These are phyloP conservation scores for Aspergillus wentii DNA, from an alignment of 495 filamentous ascomycete genomes.

Conservation along the genomic window DNA sequence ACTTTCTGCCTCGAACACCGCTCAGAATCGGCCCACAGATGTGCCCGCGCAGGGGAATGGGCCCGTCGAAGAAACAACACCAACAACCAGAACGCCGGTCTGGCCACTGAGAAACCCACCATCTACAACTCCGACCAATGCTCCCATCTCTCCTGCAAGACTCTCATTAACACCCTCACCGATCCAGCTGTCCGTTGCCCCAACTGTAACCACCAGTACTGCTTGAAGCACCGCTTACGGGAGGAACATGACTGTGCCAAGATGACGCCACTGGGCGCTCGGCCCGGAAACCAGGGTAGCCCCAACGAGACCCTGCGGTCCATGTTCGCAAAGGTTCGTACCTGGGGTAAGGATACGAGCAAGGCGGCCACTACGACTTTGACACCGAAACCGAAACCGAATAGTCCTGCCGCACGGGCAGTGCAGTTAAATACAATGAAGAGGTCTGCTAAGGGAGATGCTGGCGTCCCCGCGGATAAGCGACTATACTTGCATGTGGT, in stretches of 20 bases:
- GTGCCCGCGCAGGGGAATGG: slow-evolving; percentile 81
- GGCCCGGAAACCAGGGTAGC: slow-evolving; percentile 11
- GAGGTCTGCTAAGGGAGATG: slow-evolving; percentile 83
- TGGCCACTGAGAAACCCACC: slow-evolving; percentile 43
- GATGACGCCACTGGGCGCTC: slow-evolving; percentile 61
- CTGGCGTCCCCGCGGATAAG: slow-evolving; percentile 70
- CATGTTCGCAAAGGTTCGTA: slow-evolving; percentile 59
- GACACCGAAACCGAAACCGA: slow-evolving; percentile 54
- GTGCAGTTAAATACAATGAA: slow-evolving; percentile 70
- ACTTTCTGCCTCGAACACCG: slow-evolving; percentile 96
- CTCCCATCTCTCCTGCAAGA: slow-evolving; percentile 73
- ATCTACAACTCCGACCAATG: slow-evolving; percentile 67
- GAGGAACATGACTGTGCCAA: slow-evolving; percentile 86
- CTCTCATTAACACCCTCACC: slow-evolving; percentile 72
- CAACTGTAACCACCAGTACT: slow-evolving; percentile 80
- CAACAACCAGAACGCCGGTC: slow-evolving; percentile 11
- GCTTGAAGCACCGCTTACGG: slow-evolving; percentile 80
- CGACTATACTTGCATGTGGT: slow-evolving; percentile 83
- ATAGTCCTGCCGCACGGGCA: slow-evolving; percentile 52
- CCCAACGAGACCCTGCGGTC: slow-evolving; percentile 46
- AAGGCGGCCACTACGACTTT: slow-evolving; percentile 36
- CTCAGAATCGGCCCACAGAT: slow-evolving; percentile 77
- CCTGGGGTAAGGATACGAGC: slow-evolving; percentile 65
- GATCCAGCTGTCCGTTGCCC: slow-evolving; percentile 76
- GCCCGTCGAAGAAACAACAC: slow-evolving; percentile 55